Evolutionary conservation across 2,329 filamentous ascomycete species (phyloP), one percentile per base, ranked within the genome.

Genomic region (Fusarium mexicanum): DNA sequence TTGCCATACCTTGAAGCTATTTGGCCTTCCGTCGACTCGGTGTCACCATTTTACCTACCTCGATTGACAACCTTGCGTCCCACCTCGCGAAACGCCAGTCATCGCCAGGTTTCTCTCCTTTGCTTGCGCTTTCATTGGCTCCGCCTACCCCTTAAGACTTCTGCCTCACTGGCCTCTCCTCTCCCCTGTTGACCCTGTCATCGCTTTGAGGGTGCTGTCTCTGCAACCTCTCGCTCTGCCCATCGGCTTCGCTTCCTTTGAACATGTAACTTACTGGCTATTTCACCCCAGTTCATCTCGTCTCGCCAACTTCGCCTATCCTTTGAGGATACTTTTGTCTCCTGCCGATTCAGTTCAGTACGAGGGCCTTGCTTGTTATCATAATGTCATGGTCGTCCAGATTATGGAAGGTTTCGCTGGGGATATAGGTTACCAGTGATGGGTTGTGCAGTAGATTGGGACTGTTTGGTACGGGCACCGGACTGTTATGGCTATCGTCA

Each of bases 41-140:
- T n/a, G 10, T 4, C 14, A 22, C 4, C 13, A 17, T 2, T 3
- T 12, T 16, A n/a, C 26, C 9, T 12, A 8, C 20, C 7, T 31
- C 20, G 10, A 31, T 31, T 11, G 26, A n/a, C 20, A 12, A n/a
- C 14, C 4, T 31, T 14, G 3, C 7, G 14, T 12, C 10, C 26
- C 14, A 22, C 6, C 9, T 13, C n/a, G 20, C 10, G 26, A n/a
- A 31, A 17, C 10, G 3, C 29, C 20, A n/a, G 20, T 11, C 14
- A 12, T 48, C 7, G 4, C 26, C 26, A 22, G 9, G 14, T 6
- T 22, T 12, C 26, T 48, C 26, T 22, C 20, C 8, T 29, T 26
- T 20, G 12, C 24, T 47, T 40, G 12, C 38, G 8, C 20, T 40
- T 13, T 22, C 20, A 40, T 22, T 29, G 26, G 18, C 26, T 31